These are phyloP conservation scores for Aspergillus intermedius DNA, from an alignment of 2,329 filamentous ascomycete genomes.

Conservation along the genomic window DNA sequence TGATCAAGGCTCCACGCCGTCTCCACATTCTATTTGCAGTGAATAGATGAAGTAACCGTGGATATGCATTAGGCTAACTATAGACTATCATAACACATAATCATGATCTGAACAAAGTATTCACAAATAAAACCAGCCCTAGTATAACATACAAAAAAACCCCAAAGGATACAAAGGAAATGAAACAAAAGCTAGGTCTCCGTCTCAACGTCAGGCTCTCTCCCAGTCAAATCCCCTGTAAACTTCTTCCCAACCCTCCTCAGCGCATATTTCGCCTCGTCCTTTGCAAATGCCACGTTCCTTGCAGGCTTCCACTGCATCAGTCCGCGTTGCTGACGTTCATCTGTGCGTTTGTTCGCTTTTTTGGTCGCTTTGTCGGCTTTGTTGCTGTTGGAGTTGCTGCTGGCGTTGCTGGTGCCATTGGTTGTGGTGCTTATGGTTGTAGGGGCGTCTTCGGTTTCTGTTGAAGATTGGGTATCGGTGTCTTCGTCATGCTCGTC, in stretches of 20 bases:
- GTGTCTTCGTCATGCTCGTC: neutral
- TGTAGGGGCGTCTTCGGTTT: neutral
- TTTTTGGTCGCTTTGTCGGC: slow-evolving; percentile 14
- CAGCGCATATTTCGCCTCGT: slow-evolving; percentile 74
- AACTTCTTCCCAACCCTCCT: slow-evolving; percentile 70
- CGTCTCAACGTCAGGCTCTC: slow-evolving; percentile 84
- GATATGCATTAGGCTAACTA: too few relatives aligned
- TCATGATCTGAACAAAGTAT: too few relatives aligned
- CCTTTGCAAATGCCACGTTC: slow-evolving; percentile 78
- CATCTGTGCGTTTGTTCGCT: slow-evolving; percentile 48
- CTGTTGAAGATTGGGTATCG: neutral
- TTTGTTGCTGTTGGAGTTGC: slow-evolving; percentile 6
- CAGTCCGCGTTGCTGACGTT: slow-evolving; percentile 77
- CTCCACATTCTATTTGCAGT: too few relatives aligned
- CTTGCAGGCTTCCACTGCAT: slow-evolving; percentile 95
- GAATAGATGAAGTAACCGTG: too few relatives aligned
- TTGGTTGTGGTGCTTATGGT: neutral
- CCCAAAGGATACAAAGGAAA: too few relatives aligned
- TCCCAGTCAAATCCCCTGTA: slow-evolving; percentile 60
- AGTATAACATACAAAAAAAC: too few relatives aligned
- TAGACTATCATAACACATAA: too few relatives aligned
- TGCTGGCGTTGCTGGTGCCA: slow-evolving; percentile 1
- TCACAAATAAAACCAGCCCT: too few relatives aligned
- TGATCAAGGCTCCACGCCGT: too few relatives aligned
- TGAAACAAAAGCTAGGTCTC: slow-evolving; percentile 37